Conservation (phyloP, 1,284 basidiomycete genomes). For the Moesziomyces parantarcticus region DNA sequence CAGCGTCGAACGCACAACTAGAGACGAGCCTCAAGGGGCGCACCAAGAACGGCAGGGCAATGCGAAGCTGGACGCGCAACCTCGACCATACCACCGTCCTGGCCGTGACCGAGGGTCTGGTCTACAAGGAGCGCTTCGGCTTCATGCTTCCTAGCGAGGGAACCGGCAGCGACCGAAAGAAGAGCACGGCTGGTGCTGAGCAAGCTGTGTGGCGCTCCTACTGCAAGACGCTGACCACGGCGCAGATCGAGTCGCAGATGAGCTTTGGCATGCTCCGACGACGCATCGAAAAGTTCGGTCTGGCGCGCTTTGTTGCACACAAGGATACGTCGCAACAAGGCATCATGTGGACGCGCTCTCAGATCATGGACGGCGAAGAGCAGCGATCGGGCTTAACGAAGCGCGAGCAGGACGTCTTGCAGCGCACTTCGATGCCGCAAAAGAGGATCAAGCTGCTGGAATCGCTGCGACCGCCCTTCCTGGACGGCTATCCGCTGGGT, state of each 20-base stretch:
- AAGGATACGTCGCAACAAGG: conserved; percentile 61
- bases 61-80: conserved; percentile 66
- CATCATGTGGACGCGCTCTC: conserved; percentile 51
- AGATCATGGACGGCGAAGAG: conserved; percentile 11
- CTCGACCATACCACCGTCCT: conserved; percentile 64
- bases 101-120: conserved; percentile 62
- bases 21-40: conserved; percentile 28
- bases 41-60: conserved; percentile 48
- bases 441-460: conserved; percentile 54
- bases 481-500: conserved; percentile 62
- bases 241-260: conserved; percentile 60
- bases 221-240: conserved; percentile 49
- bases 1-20: background rate
- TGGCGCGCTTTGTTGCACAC: conserved; percentile 64
- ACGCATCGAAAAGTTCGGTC: conserved; percentile 66
- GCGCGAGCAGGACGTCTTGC: conserved; percentile 20
- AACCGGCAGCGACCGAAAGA: background rate
- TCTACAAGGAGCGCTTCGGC: conserved; percentile 52
- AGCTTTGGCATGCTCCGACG: conserved; percentile 54
- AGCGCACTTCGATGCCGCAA: conserved; percentile 33
- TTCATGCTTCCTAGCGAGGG: conserved; percentile 22
- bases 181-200: background rate
- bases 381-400: background rate
- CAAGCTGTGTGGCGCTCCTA: conserved; percentile 29
- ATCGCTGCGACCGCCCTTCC: conserved; percentile 63